phyloP scores from a whole-genome alignment of 345 rosid species.

The Garcia nutans region DNA sequence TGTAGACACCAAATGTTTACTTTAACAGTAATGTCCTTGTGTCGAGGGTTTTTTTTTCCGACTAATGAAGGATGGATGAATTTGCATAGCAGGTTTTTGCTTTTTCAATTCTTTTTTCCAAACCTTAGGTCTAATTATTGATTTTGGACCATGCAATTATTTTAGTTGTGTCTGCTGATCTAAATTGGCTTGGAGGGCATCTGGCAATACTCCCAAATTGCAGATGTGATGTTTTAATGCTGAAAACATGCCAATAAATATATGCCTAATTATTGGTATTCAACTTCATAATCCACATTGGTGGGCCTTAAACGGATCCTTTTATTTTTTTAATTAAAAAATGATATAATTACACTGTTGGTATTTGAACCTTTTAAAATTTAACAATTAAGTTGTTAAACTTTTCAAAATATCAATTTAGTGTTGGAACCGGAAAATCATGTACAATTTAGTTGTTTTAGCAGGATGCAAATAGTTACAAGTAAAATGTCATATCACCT shows the following conservation, averaged over 20 bases:
- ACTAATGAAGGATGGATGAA: background rate
- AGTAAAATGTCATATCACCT: too few relatives aligned
- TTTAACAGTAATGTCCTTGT: background rate
- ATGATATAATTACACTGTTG: too few relatives aligned
- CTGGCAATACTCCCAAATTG: too few relatives aligned
- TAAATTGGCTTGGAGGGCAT: too few relatives aligned
- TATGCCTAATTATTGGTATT: background rate
- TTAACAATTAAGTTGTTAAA: too few relatives aligned
- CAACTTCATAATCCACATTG: background rate
- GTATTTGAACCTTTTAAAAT: too few relatives aligned
- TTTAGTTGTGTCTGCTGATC: too few relatives aligned
- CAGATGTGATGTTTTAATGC: background rate
- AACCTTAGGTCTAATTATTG: background rate
- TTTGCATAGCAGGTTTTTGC: background rate
- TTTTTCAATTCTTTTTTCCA: conserved; percentile 1
- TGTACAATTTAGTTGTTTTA: too few relatives aligned
- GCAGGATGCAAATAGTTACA: too few relatives aligned
- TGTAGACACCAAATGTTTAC: background rate
- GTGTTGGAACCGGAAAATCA: too few relatives aligned
- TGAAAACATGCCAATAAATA: background rate
- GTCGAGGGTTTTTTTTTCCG: background rate
- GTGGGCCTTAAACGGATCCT: background rate
- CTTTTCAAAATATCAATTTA: too few relatives aligned
- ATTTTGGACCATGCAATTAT: too few relatives aligned
- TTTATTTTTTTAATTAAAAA: background rate